phyloP scores from a whole-genome alignment of 2,329 filamentous ascomycete genomes.

The Colletotrichum noveboracense region DNA sequence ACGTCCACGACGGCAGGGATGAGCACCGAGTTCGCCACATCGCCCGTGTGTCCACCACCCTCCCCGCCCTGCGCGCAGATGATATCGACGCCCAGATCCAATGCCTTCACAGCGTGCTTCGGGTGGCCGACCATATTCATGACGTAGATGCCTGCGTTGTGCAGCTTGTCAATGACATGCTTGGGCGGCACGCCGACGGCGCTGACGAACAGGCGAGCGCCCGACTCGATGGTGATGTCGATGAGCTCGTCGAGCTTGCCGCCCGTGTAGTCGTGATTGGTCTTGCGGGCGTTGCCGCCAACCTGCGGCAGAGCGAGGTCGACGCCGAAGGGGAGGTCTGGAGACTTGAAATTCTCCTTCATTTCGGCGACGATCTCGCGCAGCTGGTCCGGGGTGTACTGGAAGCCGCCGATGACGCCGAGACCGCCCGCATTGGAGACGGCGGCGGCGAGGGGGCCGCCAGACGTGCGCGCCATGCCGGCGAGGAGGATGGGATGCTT shows the following conservation, averaged over 20 bases:
- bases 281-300: constrained; percentile 82
- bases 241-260: constrained; percentile 89
- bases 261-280: constrained; percentile 94
- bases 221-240: constrained; percentile 82
- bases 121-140: constrained; percentile 99
- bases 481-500: constrained; percentile 89
- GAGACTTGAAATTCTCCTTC: constrained; percentile 72
- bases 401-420: constrained; percentile 74
- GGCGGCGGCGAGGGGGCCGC: constrained; percentile 79
- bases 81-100: constrained; percentile 87
- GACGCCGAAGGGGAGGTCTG: constrained; percentile 83
- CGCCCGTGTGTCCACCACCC: constrained; percentile 91
- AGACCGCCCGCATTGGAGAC: constrained; percentile 90
- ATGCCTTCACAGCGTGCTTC: constrained; percentile 87
- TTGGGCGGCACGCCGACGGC: constrained; percentile 87
- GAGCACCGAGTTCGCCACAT: constrained; percentile 84
- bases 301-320: constrained; percentile 92
- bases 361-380: constrained; percentile 85
- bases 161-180: constrained; percentile 75
- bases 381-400: constrained; percentile 76
- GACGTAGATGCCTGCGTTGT: constrained; percentile 79
- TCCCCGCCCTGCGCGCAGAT: constrained; percentile 93
- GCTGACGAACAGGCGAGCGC: constrained; percentile 84
- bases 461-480: constrained; percentile 89
- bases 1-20: constrained; percentile 89